Conservation (phyloP, 2,329 filamentous ascomycete genomes). For the Neonectria faginata region DNA sequence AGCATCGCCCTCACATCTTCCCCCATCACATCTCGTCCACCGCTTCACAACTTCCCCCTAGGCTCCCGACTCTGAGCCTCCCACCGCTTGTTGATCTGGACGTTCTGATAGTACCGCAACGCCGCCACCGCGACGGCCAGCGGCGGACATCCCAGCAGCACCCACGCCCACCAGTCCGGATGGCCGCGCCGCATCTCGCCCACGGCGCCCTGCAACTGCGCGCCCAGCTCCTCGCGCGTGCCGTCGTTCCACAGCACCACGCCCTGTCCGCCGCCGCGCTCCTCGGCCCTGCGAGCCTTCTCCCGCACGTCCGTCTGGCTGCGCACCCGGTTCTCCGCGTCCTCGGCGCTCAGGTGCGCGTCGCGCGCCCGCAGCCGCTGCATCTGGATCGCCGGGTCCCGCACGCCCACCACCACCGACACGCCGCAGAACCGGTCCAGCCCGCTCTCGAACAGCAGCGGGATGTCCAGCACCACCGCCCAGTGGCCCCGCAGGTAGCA, state of each 20-base stretch:
- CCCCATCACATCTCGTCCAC: background rate
- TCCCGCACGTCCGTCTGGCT: conserved; percentile 88
- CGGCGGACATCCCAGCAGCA: conserved; percentile 77
- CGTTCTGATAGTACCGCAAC: conserved; percentile 80
- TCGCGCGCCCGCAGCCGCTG: conserved; percentile 80
- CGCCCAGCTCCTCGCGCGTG: conserved; percentile 74
- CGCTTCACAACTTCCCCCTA: conserved; percentile 41
- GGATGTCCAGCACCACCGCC: conserved; percentile 93
- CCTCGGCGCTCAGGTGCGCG: conserved; percentile 81
- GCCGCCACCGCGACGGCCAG: conserved; percentile 75
- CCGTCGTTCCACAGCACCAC: conserved; percentile 94
- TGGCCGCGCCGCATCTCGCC: conserved; percentile 69
- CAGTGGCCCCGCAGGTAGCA: conserved; percentile 82
- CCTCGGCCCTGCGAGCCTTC: conserved; percentile 82
- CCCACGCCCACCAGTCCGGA: conserved; percentile 86
- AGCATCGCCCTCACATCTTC: background rate
- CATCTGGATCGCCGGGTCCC: conserved; percentile 85
- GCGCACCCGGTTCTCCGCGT: conserved; percentile 85
- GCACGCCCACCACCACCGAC: conserved; percentile 87
- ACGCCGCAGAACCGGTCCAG: conserved; percentile 88
- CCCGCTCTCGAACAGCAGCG: conserved; percentile 88
- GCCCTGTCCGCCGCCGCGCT: conserved; percentile 72
- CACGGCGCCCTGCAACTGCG: conserved; percentile 76
- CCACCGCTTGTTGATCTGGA: conserved; percentile 78
- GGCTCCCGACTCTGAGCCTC: conserved; percentile 60